Evolutionary conservation across 2,329 filamentous ascomycete species (phyloP).

Genomic region (Blastomyces percursus): DNA sequence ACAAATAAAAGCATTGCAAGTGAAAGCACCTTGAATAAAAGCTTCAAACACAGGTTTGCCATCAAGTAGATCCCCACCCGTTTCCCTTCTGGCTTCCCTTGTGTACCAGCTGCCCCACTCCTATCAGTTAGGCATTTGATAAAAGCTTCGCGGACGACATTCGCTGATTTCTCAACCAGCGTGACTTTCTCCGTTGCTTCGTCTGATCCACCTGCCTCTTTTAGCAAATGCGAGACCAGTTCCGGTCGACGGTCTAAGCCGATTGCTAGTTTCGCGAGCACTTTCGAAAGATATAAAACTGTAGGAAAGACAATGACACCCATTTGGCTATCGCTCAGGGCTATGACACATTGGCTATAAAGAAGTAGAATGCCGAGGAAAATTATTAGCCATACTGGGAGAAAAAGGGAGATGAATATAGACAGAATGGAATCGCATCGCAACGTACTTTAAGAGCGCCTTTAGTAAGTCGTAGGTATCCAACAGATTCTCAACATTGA

Average conservation of each 20-base stretch:
- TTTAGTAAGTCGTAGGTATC: conserved; percentile 65
- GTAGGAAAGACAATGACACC: conserved; percentile 74
- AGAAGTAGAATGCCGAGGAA: not conserved
- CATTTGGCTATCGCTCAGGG: conserved; percentile 66
- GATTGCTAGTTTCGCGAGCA: conserved; percentile 73
- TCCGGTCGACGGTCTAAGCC: conserved; percentile 71
- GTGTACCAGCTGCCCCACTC: conserved; percentile 48
- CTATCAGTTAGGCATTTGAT: conserved; percentile 80
- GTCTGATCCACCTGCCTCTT: conserved; percentile 32
- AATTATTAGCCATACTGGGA: conserved; percentile 5
- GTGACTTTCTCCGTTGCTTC: conserved; percentile 61
- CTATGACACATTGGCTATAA: conserved; percentile 65
- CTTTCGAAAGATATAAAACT: conserved; percentile 68
- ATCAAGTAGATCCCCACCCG: conserved; percentile 83
- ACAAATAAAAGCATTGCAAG: not conserved
- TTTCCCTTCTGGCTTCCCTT: conserved; percentile 65
- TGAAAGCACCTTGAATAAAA: conserved; percentile 61
- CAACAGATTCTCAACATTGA: conserved; percentile 63
- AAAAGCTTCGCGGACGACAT: conserved; percentile 82
- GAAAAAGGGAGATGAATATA: not conserved
- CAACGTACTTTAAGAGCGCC: conserved; percentile 59
- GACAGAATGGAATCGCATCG: not conserved
- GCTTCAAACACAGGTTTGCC: conserved; percentile 78
- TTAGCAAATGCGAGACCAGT: conserved; percentile 54
- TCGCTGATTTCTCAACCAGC: conserved; percentile 75